Percentiles rank a stretch among this genome's conserved stretches.
Conservation (phyloP, 2,329 filamentous ascomycete genomes). For the Exophiala sp. region DNA sequence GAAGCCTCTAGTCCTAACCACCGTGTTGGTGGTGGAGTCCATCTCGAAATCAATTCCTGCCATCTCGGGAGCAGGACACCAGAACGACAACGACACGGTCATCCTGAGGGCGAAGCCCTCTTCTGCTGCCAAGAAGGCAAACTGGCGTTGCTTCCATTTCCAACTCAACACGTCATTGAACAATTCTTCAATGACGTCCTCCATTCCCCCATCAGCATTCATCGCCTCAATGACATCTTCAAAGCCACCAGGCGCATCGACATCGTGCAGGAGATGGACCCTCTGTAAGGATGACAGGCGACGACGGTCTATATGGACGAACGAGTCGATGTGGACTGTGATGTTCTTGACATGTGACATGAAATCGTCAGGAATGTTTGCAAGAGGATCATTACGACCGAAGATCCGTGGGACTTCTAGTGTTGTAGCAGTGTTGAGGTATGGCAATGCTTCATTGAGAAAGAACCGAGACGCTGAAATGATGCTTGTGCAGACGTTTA, state of each 20-base stretch:
- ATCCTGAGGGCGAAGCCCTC: slow-evolving; percentile 1
- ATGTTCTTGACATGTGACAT: slow-evolving; percentile 1
- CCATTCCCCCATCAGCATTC: neutral
- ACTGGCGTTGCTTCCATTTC: slow-evolving; percentile 6
- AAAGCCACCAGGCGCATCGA: slow-evolving; percentile 1
- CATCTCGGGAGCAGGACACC: neutral
- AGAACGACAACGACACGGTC: neutral
- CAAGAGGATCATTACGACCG: slow-evolving; percentile 1
- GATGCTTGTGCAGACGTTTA: neutral
- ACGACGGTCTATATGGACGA: slow-evolving; percentile 2
- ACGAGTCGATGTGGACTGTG: slow-evolving; percentile 1
- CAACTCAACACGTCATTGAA: slow-evolving; percentile 1
- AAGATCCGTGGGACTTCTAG: neutral
- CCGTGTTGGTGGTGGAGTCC: neutral
- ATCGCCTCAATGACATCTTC: neutral
- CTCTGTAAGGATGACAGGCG: slow-evolving; percentile 2
- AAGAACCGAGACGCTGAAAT: slow-evolving; percentile 2
- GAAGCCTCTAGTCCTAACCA: neutral
- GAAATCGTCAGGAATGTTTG: slow-evolving; percentile 2
- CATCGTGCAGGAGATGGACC: neutral
- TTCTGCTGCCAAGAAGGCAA: neutral
- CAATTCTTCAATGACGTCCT: neutral
- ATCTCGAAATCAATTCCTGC: neutral
- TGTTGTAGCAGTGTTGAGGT: slow-evolving; percentile 1
- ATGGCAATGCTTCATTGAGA: slow-evolving; percentile 3